phyloP scores from a whole-genome alignment of 345 rosid genomes.

The Cardamine chenopodiifolia region DNA sequence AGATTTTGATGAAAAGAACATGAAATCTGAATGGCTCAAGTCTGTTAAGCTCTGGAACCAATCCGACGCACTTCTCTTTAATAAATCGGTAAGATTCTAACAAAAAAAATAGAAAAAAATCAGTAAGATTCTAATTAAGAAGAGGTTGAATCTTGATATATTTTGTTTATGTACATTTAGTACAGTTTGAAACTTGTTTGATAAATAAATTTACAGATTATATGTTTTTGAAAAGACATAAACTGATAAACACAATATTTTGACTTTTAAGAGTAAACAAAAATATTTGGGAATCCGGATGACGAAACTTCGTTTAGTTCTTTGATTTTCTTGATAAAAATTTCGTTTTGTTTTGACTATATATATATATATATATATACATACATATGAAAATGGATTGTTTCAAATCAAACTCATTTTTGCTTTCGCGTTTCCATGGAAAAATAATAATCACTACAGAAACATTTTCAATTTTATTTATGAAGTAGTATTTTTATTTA shows the following conservation, averaged over 20 bases:
- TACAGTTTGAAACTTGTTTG: neutral
- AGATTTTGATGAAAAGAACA: constrained; percentile 41
- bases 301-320: neutral
- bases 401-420: no score
- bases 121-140: constrained; percentile 11
- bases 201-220: constrained; percentile 9
- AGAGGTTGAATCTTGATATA: constrained; percentile 3
- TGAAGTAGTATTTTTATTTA: no score
- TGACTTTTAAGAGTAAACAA: neutral
- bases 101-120: no score
- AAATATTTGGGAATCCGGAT: neutral
- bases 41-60: constrained; percentile 95
- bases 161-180: neutral
- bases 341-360: neutral
- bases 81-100: constrained; percentile 23
- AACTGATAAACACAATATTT: neutral
- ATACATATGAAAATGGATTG: neutral
- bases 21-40: constrained; percentile 96
- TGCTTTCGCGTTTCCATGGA: no score
- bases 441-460: no score
- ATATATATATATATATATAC: no score
- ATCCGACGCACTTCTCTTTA: constrained; percentile 30
- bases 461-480: no score
- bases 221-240: neutral
- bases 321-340: no score